phyloP scores from a whole-genome alignment of 2,329 filamentous ascomycete genomes.

The Sphaerulina populicola region DNA sequence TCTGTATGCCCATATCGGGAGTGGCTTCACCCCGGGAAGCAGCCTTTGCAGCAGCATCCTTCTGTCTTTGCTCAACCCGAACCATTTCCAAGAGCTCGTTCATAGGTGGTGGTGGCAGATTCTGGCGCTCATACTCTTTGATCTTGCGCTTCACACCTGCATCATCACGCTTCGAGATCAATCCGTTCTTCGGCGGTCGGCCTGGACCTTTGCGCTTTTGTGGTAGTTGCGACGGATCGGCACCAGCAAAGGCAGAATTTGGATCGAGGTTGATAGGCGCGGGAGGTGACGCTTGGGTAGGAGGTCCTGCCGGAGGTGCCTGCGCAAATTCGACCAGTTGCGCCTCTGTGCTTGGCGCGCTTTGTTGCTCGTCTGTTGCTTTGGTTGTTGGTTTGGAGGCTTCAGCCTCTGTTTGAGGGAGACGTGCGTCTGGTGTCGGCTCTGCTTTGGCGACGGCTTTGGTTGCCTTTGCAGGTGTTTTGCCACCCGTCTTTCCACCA shows the following conservation, averaged over 20 bases:
- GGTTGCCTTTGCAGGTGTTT: conserved; percentile 5
- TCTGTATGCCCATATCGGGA: conserved; percentile 21
- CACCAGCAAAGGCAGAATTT: conserved; percentile 28
- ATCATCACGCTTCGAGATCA: conserved; percentile 68
- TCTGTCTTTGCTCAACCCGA: conserved; percentile 33
- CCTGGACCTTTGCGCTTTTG: conserved; percentile 67
- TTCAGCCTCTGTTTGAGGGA: background rate
- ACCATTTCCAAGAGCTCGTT: conserved; percentile 29
- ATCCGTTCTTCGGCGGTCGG: conserved; percentile 72
- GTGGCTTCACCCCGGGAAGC: conserved; percentile 21
- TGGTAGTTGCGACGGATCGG: conserved; percentile 35
- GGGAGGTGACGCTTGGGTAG: conserved; percentile 14
- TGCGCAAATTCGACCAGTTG: conserved; percentile 2
- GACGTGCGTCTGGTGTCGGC: background rate
- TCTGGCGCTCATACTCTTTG: conserved; percentile 32
- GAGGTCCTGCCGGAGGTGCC: conserved; percentile 1
- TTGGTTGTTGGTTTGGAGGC: conserved; percentile 13
- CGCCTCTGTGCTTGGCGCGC: conserved; percentile 14
- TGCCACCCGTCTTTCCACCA: conserved; percentile 9
- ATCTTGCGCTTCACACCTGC: conserved; percentile 30
- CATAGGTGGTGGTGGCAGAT: conserved; percentile 26
- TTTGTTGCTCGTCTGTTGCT: conserved; percentile 21
- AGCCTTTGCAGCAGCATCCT: conserved; percentile 27
- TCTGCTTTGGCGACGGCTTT: conserved; percentile 7
- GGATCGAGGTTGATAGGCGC: conserved; percentile 21